Conservation (phyloP, 768 basidiomycete genomes). For the Mycena indigotica region DNA sequence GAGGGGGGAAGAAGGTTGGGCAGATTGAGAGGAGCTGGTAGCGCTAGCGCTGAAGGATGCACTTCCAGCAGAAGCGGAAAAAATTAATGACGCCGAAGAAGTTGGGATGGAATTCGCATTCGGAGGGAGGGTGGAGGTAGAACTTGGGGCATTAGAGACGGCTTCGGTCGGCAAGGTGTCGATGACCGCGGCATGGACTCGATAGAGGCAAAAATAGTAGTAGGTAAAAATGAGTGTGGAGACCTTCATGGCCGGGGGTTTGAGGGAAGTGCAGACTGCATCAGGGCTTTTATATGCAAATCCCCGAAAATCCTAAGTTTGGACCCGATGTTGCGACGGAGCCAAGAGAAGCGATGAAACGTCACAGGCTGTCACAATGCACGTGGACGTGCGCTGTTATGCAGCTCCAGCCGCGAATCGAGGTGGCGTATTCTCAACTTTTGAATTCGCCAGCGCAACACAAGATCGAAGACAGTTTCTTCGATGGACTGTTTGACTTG, state of each 20-base stretch:
- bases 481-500: neutral
- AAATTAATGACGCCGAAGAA: neutral
- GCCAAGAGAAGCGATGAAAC: no score
- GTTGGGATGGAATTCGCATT: neutral
- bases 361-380: no score
- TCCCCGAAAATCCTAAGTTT: no score
- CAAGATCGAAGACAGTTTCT: neutral
- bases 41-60: constrained; percentile 2
- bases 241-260: neutral
- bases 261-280: no score
- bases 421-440: neutral
- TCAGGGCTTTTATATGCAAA: no score
- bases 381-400: no score
- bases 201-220: neutral
- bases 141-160: constrained; percentile 44
- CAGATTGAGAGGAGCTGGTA: neutral
- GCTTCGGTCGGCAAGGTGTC: constrained; percentile 47
- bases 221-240: neutral
- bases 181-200: neutral
- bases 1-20: constrained; percentile 1
- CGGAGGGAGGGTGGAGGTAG: constrained; percentile 6
- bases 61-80: no score
- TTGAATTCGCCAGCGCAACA: neutral
- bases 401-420: neutral
- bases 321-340: no score